Evolutionary conservation across 352 stramenopile genomes (phyloP), one percentile per base, ranked within the genome.

Genomic region (Phytopythium cucurbitacearum): DNA sequence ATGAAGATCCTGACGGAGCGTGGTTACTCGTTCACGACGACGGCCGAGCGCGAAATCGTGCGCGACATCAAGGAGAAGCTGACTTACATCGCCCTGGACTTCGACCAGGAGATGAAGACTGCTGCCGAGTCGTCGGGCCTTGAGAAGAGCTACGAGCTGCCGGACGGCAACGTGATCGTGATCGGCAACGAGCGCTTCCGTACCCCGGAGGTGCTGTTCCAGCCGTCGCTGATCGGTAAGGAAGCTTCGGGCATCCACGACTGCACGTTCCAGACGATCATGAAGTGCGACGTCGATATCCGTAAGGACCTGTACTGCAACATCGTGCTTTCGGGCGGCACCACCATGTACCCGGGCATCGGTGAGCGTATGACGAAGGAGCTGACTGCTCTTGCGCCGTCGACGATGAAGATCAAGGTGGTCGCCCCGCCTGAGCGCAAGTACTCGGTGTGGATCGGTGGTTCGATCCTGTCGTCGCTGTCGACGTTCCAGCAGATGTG

Each of bases 401-500:
- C 85, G 11, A 95, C 87, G 28, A 98, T 98, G 78, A 98, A 97
- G 73, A 92, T 98, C 70, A 98, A 98, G 77, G 95, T 99, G 45
- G 73, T 98, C 9, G 91, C 95, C 43, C 92, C 87, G 11, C 86
- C 86, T 3, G 87, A 96, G 71, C 81, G 90, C 60, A 95, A 98
- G 76, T 99, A 98, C 85, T 98, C 91, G 36, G 93, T 97, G 10
- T 98, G 95, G 96, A 98, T 99, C 76, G 95, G 96, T 81, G 96
- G 96, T 61, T 98, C 90, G 53, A 98, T 99, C 67, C 69, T 99
- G 40, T 80, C 95, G 16, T 98, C 92, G 58, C 75, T 98, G n/a
- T 97, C 92, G 51, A 98, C 96, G 51, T 99, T 99, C 92, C 91
- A 98, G 71, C 87, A 97, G 60, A 98, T 98, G 93, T 99, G 95